Percentiles rank a stretch among this genome's conserved stretches.
Evolutionary conservation across 129 eudicot genomes (phyloP).

Genomic region (Chrysanthemum lavandulifolium): DNA sequence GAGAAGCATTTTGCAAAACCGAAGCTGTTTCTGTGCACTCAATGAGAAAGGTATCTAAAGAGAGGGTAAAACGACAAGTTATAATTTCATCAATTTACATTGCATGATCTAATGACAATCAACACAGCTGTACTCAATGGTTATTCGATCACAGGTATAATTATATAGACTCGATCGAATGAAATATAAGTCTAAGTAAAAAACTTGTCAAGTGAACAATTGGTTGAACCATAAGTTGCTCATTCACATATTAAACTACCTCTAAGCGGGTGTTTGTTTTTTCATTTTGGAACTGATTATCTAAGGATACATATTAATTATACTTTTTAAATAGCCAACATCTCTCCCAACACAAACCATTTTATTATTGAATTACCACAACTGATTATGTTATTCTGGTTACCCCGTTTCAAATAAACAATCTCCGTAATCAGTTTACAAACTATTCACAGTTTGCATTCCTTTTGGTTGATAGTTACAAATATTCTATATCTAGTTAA

Average conservation of each 20-base stretch:
- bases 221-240: background rate
- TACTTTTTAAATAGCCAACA: no score
- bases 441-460: background rate
- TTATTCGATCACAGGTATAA: background rate
- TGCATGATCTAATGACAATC: background rate
- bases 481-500: background rate
- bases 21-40: constrained; percentile 98
- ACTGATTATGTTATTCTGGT: no score
- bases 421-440: background rate
- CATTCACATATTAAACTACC: background rate
- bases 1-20: constrained; percentile 78
- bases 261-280: no score
- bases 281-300: no score
- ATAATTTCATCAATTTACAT: background rate
- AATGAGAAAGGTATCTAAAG: constrained; percentile 77
- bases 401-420: no score
- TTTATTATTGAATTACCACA: no score
- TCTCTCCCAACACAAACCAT: no score
- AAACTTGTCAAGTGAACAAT: background rate
- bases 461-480: no score
- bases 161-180: background rate
- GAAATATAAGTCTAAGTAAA: background rate
- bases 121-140: background rate
- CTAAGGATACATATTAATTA: no score
- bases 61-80: no score